Conservation (phyloP, 106 monocot species). For the Dactylorhiza incarnata region DNA sequence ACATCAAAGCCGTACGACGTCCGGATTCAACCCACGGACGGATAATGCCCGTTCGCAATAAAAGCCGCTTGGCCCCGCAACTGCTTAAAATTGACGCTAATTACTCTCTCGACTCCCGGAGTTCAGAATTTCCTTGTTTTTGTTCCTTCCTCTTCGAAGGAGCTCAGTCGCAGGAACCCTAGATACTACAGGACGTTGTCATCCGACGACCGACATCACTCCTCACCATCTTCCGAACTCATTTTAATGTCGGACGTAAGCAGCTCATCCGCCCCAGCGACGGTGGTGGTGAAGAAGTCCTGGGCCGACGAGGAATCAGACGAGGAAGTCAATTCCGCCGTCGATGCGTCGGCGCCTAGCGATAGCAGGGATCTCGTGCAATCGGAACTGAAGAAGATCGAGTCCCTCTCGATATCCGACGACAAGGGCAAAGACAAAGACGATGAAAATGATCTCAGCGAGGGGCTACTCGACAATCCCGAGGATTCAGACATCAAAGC, state of each 20-base stretch:
- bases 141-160: too few species aligned
- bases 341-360: not conserved
- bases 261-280: slow-evolving; percentile 10
- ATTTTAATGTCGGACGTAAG: slow-evolving; percentile 19
- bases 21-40: too few species aligned
- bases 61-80: too few species aligned
- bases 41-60: too few species aligned
- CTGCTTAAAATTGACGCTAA: too few species aligned
- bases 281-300: slow-evolving; percentile 26
- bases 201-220: not conserved
- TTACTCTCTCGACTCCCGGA: too few species aligned
- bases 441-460: slow-evolving; percentile 2
- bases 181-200: too few species aligned
- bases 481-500: slow-evolving; percentile 59
- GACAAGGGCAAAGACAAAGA: slow-evolving; percentile 7
- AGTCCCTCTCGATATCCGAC: slow-evolving; percentile 27
- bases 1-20: too few species aligned
- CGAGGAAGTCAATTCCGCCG: slow-evolving; percentile 14
- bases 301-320: slow-evolving; percentile 39
- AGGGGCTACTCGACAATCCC: slow-evolving; percentile 48
- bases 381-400: slow-evolving; percentile 15
- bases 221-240: not conserved
- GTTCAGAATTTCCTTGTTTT: too few species aligned
- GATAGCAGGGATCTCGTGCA: not conserved
- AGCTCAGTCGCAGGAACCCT: too few species aligned